phyloP scores from a whole-genome alignment of 2,329 filamentous ascomycete species.

The Nigrospora osmanthi region DNA sequence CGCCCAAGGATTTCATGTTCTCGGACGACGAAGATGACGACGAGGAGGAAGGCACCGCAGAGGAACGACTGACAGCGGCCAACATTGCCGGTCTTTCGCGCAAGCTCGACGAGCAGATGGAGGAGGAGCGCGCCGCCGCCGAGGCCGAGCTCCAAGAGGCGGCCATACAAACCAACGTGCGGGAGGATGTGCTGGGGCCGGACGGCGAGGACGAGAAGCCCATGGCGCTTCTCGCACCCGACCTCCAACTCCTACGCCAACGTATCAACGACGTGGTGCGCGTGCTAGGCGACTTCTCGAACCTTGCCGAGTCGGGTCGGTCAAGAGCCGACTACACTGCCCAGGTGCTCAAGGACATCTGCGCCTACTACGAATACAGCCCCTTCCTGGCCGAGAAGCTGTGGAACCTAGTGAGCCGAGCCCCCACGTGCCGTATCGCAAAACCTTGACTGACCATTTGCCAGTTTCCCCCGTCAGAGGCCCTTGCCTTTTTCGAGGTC shows the following conservation, averaged over 20 bases:
- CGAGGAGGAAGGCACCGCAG: slow-evolving; percentile 78
- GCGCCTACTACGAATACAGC: slow-evolving; percentile 94
- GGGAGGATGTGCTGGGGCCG: slow-evolving; percentile 60
- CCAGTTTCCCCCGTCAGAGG: slow-evolving; percentile 77
- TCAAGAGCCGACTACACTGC: slow-evolving; percentile 83
- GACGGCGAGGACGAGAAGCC: slow-evolving; percentile 52
- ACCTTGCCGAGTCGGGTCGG: slow-evolving; percentile 69
- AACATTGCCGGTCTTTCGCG: slow-evolving; percentile 90
- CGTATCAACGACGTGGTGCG: slow-evolving; percentile 91
- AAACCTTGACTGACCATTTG: too few species aligned
- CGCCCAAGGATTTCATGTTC: slow-evolving; percentile 60
- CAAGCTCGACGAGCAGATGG: slow-evolving; percentile 71
- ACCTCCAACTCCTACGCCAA: slow-evolving; percentile 80
- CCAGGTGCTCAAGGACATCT: slow-evolving; percentile 85
- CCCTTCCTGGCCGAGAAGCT: slow-evolving; percentile 94
- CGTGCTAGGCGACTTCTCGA: slow-evolving; percentile 81
- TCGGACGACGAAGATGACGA: slow-evolving; percentile 97
- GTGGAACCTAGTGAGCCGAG: slow-evolving; percentile 52
- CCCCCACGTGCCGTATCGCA: too few species aligned
- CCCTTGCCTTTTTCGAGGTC: slow-evolving; percentile 88
- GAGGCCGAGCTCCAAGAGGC: slow-evolving; percentile 79
- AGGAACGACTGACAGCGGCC: slow-evolving; percentile 86
- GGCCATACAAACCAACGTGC: slow-evolving; percentile 89
- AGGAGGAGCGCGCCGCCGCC: slow-evolving; percentile 73
- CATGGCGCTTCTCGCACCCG: slow-evolving; percentile 67